phyloP scores from a whole-genome alignment of 768 basidiomycete genomes.

The Sutorius australiensis region DNA sequence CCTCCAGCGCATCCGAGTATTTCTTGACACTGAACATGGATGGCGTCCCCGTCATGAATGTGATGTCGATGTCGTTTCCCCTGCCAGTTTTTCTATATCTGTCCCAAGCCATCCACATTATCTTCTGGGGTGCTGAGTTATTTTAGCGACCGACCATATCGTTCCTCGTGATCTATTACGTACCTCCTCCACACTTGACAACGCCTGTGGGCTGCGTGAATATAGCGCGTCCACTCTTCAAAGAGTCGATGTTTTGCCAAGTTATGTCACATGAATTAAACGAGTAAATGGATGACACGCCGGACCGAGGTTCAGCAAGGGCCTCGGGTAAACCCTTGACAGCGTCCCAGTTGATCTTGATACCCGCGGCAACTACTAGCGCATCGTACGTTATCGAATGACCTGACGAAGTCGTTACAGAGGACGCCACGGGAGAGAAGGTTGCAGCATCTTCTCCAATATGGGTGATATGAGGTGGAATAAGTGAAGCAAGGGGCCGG shows the following conservation, averaged over 20 bases:
- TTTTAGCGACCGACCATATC: constrained; percentile 2
- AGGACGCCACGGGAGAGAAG: constrained; percentile 74
- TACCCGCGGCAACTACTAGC: constrained; percentile 84
- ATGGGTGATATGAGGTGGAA: constrained; percentile 70
- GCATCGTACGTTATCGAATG: constrained; percentile 74
- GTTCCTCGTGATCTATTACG: not conserved
- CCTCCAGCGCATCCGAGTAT: constrained; percentile 84
- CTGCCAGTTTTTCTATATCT: constrained; percentile 61
- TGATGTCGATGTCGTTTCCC: constrained; percentile 52
- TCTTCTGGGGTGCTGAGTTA: constrained; percentile 72
- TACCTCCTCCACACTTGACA: constrained; percentile 92
- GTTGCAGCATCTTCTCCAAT: constrained; percentile 66
- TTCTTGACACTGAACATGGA: constrained; percentile 97
- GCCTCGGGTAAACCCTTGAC: constrained; percentile 74
- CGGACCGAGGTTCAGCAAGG: constrained; percentile 68
- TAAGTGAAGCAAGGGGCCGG: constrained; percentile 60
- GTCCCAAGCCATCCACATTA: constrained; percentile 98
- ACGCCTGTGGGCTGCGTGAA: constrained; percentile 94
- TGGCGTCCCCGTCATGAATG: constrained; percentile 90
- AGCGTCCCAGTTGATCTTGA: constrained; percentile 80
- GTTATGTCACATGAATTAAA: constrained; percentile 87
- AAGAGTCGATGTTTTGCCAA: constrained; percentile 75
- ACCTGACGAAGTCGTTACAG: constrained; percentile 69
- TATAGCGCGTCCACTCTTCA: constrained; percentile 77
- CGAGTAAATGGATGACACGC: constrained; percentile 91